Evolutionary conservation across 805 yeast genomes (phyloP), one percentile per base, ranked within the genome.

Genomic region (Hanseniaspora guilliermondii): DNA sequence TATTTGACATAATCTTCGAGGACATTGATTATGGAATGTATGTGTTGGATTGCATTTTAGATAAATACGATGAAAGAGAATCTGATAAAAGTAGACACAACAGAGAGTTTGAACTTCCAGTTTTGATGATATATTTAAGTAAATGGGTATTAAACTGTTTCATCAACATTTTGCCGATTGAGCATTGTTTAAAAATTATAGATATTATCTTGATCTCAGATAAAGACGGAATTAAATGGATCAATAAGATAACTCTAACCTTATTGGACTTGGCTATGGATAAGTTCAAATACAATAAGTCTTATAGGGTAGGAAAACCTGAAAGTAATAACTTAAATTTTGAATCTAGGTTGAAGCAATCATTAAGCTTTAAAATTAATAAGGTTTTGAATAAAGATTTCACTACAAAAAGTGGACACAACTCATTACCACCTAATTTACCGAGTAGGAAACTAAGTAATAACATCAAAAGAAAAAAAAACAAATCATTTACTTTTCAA

Each of bases 91-190:
- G 2, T 25, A 14, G 44, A 39, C 7, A 11, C 12, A 37, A 44
- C 32, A 19, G 17, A 4, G 19, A 30, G 2, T 1, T 50, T n/a
- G 54, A 50, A 12, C 3, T 50, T 21, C 54, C 54, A 8, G 54
- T 50, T 8, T 36, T 50, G 37, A 50, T 50, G 54, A 50, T 50
- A 11, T 50, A 50, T 25, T 42, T 50, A 17, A 50, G 96, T 0
- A 82, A 95, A 53, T 93, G 98, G 98, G 93, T 93, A 64, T 91
- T 93, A 97, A 85, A 96, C 61, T 78, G 87, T n/a, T 93, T 85
- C 68, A 87, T 93, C 36, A 96, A 95, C 0, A 80, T 83, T 0
- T 68, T 93, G 25, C 98, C 98, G 0, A 79, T 87, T 22, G 97
- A 93, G 63, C 78, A 94, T 0, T 83, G 87, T 8, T 70, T 93